phyloP scores from a whole-genome alignment of 2,329 filamentous ascomycete genomes.

The Herpotrichia juniperi region DNA sequence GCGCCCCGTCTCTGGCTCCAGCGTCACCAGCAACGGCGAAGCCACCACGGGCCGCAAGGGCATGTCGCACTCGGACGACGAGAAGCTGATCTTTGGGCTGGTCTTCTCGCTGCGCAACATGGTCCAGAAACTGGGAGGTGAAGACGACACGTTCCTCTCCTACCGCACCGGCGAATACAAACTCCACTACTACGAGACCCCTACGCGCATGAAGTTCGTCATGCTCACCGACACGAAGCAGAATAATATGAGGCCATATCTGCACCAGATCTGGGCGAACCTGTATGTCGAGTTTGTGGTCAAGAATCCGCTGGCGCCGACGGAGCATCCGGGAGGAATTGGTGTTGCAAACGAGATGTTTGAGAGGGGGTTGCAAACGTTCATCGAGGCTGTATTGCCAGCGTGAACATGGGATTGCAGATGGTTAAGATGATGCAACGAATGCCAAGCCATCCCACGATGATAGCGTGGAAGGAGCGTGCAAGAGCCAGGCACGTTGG shows the following conservation, averaged over 20 bases:
- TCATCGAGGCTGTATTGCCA: slow-evolving; percentile 61
- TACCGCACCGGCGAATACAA: slow-evolving; percentile 96
- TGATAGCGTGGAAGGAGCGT: neutral
- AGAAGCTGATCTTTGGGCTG: slow-evolving; percentile 96
- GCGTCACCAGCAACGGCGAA: slow-evolving; percentile 52
- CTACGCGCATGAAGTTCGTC: slow-evolving; percentile 92
- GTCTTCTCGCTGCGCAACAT: slow-evolving; percentile 97
- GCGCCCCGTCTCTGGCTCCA: slow-evolving; percentile 57
- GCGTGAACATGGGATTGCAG: slow-evolving; percentile 23
- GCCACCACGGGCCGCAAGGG: slow-evolving; percentile 40
- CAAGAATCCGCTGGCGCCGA: slow-evolving; percentile 67
- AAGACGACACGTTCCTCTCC: slow-evolving; percentile 90
- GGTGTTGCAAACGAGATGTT: slow-evolving; percentile 71
- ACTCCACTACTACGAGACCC: slow-evolving; percentile 98
- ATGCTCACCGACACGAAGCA: slow-evolving; percentile 92
- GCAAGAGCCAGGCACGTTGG: neutral
- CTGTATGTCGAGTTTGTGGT: slow-evolving; percentile 92
- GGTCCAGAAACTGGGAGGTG: slow-evolving; percentile 91
- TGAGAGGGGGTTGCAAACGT: slow-evolving; percentile 73
- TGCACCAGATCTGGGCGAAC: slow-evolving; percentile 99
- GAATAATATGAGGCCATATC: slow-evolving; percentile 87
- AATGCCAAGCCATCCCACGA: neutral
- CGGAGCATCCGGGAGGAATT: slow-evolving; percentile 65
- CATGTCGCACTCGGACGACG: slow-evolving; percentile 75
- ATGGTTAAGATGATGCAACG: neutral